Conservation (phyloP, 768 basidiomycete species). For the Cystofilobasidium macerans region DNA sequence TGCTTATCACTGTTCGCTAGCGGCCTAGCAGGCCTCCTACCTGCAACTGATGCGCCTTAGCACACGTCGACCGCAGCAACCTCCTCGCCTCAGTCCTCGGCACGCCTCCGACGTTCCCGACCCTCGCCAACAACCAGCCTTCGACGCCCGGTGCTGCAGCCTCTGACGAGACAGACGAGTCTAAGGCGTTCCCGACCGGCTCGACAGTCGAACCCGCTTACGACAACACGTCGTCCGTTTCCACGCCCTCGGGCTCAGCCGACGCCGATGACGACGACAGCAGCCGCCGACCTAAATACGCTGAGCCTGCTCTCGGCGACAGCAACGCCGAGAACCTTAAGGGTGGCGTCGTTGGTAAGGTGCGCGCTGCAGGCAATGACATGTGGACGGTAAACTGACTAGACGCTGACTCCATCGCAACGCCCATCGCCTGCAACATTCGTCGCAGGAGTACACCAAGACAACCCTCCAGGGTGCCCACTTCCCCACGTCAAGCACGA, state of each 20-base stretch:
- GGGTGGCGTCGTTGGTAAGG: neutral
- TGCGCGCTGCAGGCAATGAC: no score
- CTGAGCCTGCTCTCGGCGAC: neutral
- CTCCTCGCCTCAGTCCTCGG: neutral
- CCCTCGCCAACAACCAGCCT: neutral
- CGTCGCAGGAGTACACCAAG: neutral
- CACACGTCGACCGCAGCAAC: neutral
- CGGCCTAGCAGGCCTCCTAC: no score
- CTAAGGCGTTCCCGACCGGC: neutral
- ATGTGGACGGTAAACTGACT: no score
- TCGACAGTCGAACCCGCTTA: neutral
- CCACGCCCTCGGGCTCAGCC: neutral
- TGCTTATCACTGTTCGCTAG: no score
- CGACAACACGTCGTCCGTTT: constrained; percentile 1
- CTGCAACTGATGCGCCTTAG: neutral
- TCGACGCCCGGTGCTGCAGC: neutral
- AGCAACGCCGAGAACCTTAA: neutral
- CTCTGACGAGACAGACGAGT: neutral
- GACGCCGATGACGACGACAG: no score
- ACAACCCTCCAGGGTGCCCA: neutral
- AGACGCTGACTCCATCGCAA: no score
- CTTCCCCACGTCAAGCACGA: neutral
- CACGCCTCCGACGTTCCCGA: neutral
- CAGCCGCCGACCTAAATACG: neutral
- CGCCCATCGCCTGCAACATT: no score